A percentile compares a stretch with the other conserved stretches of the same genome.
phyloP scores from a whole-genome alignment of 73 alveolate species.

The Tetrahymena elliotti region DNA sequence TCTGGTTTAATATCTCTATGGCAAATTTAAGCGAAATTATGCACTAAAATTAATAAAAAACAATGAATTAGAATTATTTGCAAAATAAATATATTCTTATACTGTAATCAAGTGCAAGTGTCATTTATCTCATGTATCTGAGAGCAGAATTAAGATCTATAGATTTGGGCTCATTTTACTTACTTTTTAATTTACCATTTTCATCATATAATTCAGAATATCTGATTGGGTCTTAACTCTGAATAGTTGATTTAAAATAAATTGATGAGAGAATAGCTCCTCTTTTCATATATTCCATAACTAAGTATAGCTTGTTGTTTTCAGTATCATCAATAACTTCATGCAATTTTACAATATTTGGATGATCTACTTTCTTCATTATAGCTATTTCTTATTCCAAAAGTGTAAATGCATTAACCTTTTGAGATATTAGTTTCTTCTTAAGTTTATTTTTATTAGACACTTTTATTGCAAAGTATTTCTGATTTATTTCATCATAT shows the following conservation, averaged over 20 bases:
- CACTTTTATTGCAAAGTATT: conserved; percentile 11
- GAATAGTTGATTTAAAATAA: neutral
- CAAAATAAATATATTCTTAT: neutral
- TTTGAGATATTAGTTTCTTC: conserved; percentile 10
- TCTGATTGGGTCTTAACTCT: neutral
- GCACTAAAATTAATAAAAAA: neutral
- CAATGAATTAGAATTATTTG: neutral
- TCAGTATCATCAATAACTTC: conserved; percentile 71
- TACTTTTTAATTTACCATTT: neutral
- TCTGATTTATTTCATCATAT: neutral
- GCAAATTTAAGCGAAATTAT: conserved; percentile 24
- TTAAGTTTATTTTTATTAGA: conserved; percentile 26
- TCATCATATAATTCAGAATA: neutral
- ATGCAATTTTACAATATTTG: conserved; percentile 49
- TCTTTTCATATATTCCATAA: conserved; percentile 58
- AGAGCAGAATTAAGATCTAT: neutral
- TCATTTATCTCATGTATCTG: conserved; percentile 16
- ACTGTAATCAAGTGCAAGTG: conserved; percentile 29
- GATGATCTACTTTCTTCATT: conserved; percentile 70
- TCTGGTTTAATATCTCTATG: conserved; percentile 56
- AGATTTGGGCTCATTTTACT: neutral
- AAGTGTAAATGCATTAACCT: conserved; percentile 29
- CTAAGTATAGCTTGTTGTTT: conserved; percentile 57
- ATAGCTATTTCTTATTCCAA: conserved; percentile 57
- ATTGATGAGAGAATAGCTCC: conserved; percentile 34